Evolutionary conservation across 306 rosid genomes (phyloP), one percentile per base, ranked within the genome.

Genomic region (Begonia masoniana): DNA sequence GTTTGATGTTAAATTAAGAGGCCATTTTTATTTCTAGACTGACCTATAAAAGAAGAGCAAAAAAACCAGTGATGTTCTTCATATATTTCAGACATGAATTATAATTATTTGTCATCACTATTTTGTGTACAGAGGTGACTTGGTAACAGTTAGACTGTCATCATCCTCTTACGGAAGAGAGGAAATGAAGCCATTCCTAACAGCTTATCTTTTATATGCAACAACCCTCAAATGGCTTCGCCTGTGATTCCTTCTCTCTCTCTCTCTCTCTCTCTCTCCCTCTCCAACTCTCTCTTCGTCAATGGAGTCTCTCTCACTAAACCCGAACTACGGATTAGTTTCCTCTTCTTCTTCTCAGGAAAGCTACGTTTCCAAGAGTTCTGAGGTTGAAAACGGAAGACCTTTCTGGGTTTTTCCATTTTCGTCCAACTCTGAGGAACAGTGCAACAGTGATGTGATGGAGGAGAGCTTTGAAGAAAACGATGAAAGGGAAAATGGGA

Each of bases 351-450:
- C 56, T 11, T 52, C 56, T 3, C 56, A 52, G 13, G 56, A 52
- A 16, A 52, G 56, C 13, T 52, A 52, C 14, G 13, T 51, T 13
- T 16, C 55, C 12, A 51, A 23, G 26, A 45, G 15, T n/a, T 45
- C n/a, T 45, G 53, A 50, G 21, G 53, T 50, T 6, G 53, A 50
- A 16, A 50, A 50, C 2, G 53, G 53, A 16, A 50, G 53, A 50
- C 21, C 19, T 9, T 15, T 51, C n/a, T 51, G 55, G 55, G 11
- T 24, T 51, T 51, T 51, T 51, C 55, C 39, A 19, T 51, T 19
- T 51, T 16, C 55, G 13, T 16, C n/a, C 35, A 15, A 50, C 19
- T 50, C 31, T 17, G 55, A 10, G 55, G 35, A 17, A 45, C n/a
- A 45, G 13, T 45, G 15, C 49, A 45, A 45, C 49, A 45, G 49